Base-by-base conservation (phyloP, 441 rosid genomes). In the Capsella rubella region DNA sequence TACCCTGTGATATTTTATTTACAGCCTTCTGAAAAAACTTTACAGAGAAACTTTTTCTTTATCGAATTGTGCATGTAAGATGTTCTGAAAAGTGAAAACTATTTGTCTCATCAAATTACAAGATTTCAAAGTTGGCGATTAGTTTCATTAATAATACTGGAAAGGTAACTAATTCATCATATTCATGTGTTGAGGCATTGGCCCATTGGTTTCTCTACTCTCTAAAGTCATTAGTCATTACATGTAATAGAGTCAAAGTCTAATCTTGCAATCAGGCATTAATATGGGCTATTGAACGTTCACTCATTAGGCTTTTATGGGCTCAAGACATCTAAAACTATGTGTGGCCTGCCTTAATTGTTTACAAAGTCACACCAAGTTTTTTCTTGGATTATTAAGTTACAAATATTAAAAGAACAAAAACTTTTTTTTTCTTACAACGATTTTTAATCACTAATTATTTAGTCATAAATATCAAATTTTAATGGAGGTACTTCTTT, bases 281-380 rank as follows among this genome's bases (percentile, higher is more conserved):
- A 42, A 42, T 13, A 46, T 47, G 59, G 52, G 53, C 59, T 49
- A 27, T 3, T 58, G 29, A 57, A 32, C 72, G 29, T 42, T 58
- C 59, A 15, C 9, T 13, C 16, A 8, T 28, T 63, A 63, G 63
- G 63, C 35, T 59, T 6, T 49, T 39, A 50, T 58, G 78, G 63
- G 16, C 72, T 43, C 14, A 29, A 43, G 10, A 51, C 4, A 50
- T 13, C 37, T 64, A 13, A 21, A 28, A 29, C 12, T 51, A 51
- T 28, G 43, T 60, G 13, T 59, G 18, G 10, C 15, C 3, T 11
- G 11, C 21, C 47, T 37, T 57, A n/a, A 45, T 45, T n/a, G 50
- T 45, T 46, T 46, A 15, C 50, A 46, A 21, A 46, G 50, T 42
- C 47, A 5, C 21, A 2, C 50, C 50, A 46, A 46, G n/a, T 40